phyloP scores from a whole-genome alignment of 2,329 filamentous ascomycete genomes.

The Neonectria magnoliae region DNA sequence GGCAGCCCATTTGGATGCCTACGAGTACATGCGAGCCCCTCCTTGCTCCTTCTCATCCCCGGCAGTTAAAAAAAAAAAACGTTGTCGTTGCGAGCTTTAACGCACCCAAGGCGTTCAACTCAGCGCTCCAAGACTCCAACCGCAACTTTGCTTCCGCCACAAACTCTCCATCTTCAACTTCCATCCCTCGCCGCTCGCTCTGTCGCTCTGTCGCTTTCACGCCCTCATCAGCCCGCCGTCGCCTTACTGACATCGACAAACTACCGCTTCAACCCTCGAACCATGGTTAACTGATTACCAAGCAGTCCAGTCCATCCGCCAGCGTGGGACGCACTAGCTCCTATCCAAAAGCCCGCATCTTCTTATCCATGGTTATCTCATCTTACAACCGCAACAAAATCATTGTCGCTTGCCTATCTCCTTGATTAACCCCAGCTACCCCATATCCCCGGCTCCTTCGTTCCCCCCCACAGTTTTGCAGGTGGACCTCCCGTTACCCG shows the following conservation, averaged over 20 bases:
- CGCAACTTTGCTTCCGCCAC: not conserved
- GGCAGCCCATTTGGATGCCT: no score
- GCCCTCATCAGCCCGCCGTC: not conserved
- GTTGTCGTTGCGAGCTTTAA: no score
- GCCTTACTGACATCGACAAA: not conserved
- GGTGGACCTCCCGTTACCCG: not conserved
- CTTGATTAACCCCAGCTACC: conserved; percentile 21
- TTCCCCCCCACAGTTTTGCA: conserved; percentile 1
- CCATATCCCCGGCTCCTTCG: conserved; percentile 24
- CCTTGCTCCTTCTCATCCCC: not conserved
- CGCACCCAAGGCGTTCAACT: not conserved
- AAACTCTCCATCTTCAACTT: conserved; percentile 21
- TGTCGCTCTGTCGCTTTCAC: conserved; percentile 4
- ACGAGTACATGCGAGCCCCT: no score
- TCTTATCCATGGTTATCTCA: conserved; percentile 12
- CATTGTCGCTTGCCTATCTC: conserved; percentile 26
- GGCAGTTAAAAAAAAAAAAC: not conserved
- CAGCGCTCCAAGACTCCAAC: conserved; percentile 7
- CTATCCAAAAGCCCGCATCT: conserved; percentile 25
- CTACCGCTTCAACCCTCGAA: not conserved
- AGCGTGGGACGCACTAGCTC: conserved; percentile 29
- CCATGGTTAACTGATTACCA: conserved; percentile 34
- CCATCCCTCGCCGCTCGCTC: not conserved
- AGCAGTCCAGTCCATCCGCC: conserved; percentile 23
- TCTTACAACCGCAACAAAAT: conserved; percentile 23